These are phyloP conservation scores for Blastocystis sp. DNA, from an alignment of 352 stramenopile genomes.

Conservation along the genomic window DNA sequence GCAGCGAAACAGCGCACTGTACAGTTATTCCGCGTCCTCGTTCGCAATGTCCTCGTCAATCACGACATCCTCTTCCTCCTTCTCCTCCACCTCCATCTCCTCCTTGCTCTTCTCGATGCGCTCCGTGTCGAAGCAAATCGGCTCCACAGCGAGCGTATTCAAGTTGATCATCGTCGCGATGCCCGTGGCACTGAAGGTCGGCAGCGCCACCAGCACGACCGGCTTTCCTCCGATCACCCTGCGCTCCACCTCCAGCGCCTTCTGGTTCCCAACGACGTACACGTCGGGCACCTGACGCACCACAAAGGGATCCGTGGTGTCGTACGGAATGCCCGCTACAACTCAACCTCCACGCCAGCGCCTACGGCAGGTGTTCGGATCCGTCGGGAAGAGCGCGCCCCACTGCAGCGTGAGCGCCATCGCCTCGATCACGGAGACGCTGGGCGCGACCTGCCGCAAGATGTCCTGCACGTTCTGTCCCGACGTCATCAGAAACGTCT, in stretches of 20 bases:
- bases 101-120: not conserved
- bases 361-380: conserved; percentile 66
- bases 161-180: conserved; percentile 29
- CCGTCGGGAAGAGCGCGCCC: conserved; percentile 43
- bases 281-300: conserved; percentile 42
- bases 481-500: conserved; percentile 9
- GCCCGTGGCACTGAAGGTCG: conserved; percentile 17
- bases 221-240: conserved; percentile 24
- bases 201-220: conserved; percentile 19
- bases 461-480: conserved; percentile 56
- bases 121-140: conserved; percentile 41
- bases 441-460: not conserved
- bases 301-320: conserved; percentile 38
- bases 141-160: not conserved
- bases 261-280: conserved; percentile 60
- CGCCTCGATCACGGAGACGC: not conserved
- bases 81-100: conserved; percentile 23
- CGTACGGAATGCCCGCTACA: conserved; percentile 42
- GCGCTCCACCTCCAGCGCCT: conserved; percentile 18
- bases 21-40: conserved; percentile 22
- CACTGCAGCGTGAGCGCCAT: conserved; percentile 47
- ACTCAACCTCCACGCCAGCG: not conserved
- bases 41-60: conserved; percentile 69
- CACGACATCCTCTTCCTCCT: conserved; percentile 67
- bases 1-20: conserved; percentile 26